Conservation (phyloP, 2,329 filamentous ascomycete genomes). For the Dichotomopilus funicola region DNA sequence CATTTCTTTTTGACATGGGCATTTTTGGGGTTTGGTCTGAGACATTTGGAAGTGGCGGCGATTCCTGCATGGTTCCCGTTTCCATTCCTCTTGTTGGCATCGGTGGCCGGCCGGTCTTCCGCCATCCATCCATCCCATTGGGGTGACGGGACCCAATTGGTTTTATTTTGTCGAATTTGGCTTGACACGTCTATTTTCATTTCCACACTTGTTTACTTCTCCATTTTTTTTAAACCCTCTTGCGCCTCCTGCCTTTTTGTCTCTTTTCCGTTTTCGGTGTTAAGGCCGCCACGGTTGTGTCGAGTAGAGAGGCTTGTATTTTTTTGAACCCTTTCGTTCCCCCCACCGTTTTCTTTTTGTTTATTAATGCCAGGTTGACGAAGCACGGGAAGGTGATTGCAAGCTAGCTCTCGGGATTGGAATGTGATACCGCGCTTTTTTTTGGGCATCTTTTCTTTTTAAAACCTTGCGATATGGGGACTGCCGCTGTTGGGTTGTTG, state of each 20-base stretch:
- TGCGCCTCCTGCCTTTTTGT: background rate
- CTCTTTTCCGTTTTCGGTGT: slow-evolving; percentile 1
- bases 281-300: slow-evolving; percentile 8
- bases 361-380: slow-evolving; percentile 4
- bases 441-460: slow-evolving; percentile 1
- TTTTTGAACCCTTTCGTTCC: background rate
- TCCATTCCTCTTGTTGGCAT: slow-evolving; percentile 8
- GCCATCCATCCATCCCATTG: background rate
- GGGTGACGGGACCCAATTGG: too few relatives aligned
- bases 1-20: background rate
- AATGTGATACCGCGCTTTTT: slow-evolving; percentile 5
- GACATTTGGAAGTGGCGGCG: slow-evolving; percentile 5
- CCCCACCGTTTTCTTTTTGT: too few relatives aligned
- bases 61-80: slow-evolving; percentile 10
- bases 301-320: slow-evolving; percentile 11
- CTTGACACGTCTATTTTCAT: too few relatives aligned
- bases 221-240: background rate
- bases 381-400: background rate
- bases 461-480: too few relatives aligned
- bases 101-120: slow-evolving; percentile 1
- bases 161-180: too few relatives aligned
- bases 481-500: too few relatives aligned
- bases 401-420: background rate
- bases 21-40: slow-evolving; percentile 1
- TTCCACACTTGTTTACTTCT: background rate